Evolutionary conservation across 1,284 basidiomycete species (phyloP).

Genomic region (Cryptococcus sp.): DNA sequence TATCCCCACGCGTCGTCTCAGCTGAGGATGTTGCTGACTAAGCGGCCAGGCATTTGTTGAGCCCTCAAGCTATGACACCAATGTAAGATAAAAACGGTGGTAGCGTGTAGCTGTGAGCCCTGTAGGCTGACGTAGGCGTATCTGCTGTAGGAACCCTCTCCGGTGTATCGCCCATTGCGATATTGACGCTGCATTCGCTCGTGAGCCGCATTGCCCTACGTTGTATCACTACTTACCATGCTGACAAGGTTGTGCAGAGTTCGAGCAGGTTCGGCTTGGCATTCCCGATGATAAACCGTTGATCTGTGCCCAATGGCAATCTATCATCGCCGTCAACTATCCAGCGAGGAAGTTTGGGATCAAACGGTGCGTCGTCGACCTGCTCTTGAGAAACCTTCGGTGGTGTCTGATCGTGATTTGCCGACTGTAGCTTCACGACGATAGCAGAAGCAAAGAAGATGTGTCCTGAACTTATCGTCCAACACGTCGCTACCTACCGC

Average conservation of each 20-base stretch:
- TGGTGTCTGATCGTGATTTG: not conserved
- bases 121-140: not conserved
- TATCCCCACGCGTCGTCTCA: not conserved
- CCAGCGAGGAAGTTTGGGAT: slow-evolving; percentile 87
- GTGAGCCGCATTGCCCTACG: slow-evolving; percentile 25
- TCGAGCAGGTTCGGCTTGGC: slow-evolving; percentile 78
- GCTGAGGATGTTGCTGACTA: not conserved
- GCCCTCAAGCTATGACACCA: slow-evolving; percentile 41
- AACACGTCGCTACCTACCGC: slow-evolving; percentile 87
- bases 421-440: slow-evolving; percentile 26
- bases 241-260: slow-evolving; percentile 53
- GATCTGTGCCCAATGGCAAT: slow-evolving; percentile 90
- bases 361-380: slow-evolving; percentile 56
- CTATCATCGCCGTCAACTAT: slow-evolving; percentile 89
- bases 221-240: slow-evolving; percentile 1
- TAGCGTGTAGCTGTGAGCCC: no score
- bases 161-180: slow-evolving; percentile 80
- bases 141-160: slow-evolving; percentile 34
- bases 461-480: slow-evolving; percentile 77
- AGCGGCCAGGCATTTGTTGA: slow-evolving; percentile 38
- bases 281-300: slow-evolving; percentile 70
- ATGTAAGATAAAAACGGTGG: no score
- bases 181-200: slow-evolving; percentile 86
- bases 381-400: not conserved
- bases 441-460: slow-evolving; percentile 74